Base-by-base conservation (phyloP, 768 basidiomycete species). In the Naganishia vaughanmartiniae region DNA sequence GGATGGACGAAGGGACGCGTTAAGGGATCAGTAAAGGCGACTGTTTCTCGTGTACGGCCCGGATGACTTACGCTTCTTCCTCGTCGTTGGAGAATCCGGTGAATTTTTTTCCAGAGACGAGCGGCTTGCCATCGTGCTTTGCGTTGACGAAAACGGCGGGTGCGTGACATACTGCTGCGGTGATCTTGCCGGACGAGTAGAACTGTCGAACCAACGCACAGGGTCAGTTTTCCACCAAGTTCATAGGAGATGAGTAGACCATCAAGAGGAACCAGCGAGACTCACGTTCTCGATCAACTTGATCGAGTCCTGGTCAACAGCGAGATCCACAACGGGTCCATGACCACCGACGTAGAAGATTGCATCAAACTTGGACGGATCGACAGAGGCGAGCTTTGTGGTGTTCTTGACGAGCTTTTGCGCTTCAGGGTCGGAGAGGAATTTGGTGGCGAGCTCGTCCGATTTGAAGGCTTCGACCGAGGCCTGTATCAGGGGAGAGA, bases 321-420 rank as follows among this genome's bases (percentile, higher is more conserved):
- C 81, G 46, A 92, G 84, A 79, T 92, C 90, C 54, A 92, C 83
- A 45, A 88, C 86, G 15, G 90, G 89, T 0, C 89, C 89, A 75
- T 90, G 89, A 21, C 91, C 90, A 51, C 90, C 91, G 67, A 89
- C 85, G 76, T 90, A 90, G 81, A 89, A 91, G 67, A 92, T 82
- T 17, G 87, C 90, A 65, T 85, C 87, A 76, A 90, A 92, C 74
- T 89, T 87, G 34, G 83, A 79, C 5, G 80, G 81, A 56, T 85
- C 83, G 73, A 92, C 85, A 0, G 88, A 86, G 0, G 84, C 80
- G 55, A 92, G 82, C 79, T 84, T 86, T 81, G 88, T 87, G 4
- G 89, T 85, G 39, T 81, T 82, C 10, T 83, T 83, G 34, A 89
- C 76, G 74, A 89, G 87, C 19, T 79, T 74, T 73, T 85, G 83